Conservation (phyloP, 1,139 yeast genomes). For the Saccharomycopsis hybrid region DNA sequence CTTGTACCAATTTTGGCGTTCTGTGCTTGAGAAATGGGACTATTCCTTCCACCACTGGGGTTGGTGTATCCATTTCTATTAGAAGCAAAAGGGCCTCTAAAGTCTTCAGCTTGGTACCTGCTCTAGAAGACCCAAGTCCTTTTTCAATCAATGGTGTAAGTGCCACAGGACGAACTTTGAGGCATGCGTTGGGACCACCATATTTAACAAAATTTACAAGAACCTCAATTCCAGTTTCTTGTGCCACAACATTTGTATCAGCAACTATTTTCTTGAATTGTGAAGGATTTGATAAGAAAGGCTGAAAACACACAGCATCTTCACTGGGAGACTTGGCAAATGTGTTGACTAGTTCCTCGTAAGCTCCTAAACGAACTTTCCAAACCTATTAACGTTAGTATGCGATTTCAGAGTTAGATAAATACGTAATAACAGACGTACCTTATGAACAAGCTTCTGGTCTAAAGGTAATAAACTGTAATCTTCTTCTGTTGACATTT, state of each 20-base stretch:
- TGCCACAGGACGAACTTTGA: slow-evolving; percentile 38
- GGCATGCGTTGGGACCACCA: slow-evolving; percentile 45
- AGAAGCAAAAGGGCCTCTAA: slow-evolving; percentile 55
- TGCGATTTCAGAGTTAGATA: not conserved
- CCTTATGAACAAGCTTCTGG: slow-evolving; percentile 61
- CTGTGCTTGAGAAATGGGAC: slow-evolving; percentile 56
- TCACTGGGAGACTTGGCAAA: slow-evolving; percentile 53
- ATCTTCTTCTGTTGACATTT: slow-evolving; percentile 49
- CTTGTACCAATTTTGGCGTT: slow-evolving; percentile 75
- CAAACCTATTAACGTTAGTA: slow-evolving; percentile 39
- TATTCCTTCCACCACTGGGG: slow-evolving; percentile 60
- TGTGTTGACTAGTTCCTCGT: slow-evolving; percentile 52
- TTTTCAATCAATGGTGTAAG: slow-evolving; percentile 67
- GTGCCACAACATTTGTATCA: slow-evolving; percentile 89
- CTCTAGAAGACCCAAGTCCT: slow-evolving; percentile 70
- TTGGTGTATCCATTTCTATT: slow-evolving; percentile 62
- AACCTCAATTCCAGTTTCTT: slow-evolving; percentile 68
- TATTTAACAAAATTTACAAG: slow-evolving; percentile 50
- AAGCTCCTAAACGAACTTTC: slow-evolving; percentile 83
- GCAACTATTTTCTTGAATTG: slow-evolving; percentile 50
- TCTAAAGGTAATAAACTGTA: slow-evolving; percentile 56
- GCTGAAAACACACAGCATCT: slow-evolving; percentile 46
- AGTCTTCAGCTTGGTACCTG: slow-evolving; percentile 65
- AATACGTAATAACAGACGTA: slow-evolving; percentile 23
- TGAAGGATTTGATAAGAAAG: slow-evolving; percentile 45